Evolutionary conservation across 768 basidiomycete genomes (phyloP), one percentile per base, ranked within the genome.

Genomic region (Pluteus cervinus): DNA sequence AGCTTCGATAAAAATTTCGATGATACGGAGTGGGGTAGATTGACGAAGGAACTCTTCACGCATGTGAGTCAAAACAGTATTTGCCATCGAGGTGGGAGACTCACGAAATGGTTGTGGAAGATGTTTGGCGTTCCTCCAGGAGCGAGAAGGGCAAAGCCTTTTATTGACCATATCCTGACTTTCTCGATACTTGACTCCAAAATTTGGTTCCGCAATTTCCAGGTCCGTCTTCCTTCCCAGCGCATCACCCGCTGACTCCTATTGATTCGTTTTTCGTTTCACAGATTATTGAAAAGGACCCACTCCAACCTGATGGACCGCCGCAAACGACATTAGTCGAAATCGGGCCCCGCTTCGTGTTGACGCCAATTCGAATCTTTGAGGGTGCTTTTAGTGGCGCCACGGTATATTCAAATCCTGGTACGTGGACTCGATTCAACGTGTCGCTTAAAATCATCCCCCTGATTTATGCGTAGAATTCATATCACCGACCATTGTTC

Each of bases 171-270:
- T 54, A 80, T 99, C 56, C 74, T 98, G 46, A 92, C 91, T 25
- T 98, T 99, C 62, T 96, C 94, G 23, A 71, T 98, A 38, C 74
- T 94, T 21, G 96, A 99, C 68, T 74, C 76, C 53, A 98, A 96
- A 59, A 90, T 98, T 47, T 99, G 96, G 96, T 98, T 98, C 71
- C 80, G 96, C 47, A 98, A 98, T 62, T 99, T 86, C 68, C 96
- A 99, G 76, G 90, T 92, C 41, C 47, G 68, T 54, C n/a, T n/a
- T n/a, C n/a, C 29, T 20, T 16, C n/a, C 21, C 21, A 20, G 25
- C 40, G 36, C 37, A 44, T 46, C 49, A 41, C 44, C n/a, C n/a
- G 30, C 20, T 32, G 7, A 16, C 7, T 7, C 30, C 7, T 8
- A 7, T 8, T 41, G 40, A 41, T 35, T 41, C 40, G 21, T 16